Conservation (phyloP, 352 stramenopile genomes). For the Phytophthora ohioensis region DNA sequence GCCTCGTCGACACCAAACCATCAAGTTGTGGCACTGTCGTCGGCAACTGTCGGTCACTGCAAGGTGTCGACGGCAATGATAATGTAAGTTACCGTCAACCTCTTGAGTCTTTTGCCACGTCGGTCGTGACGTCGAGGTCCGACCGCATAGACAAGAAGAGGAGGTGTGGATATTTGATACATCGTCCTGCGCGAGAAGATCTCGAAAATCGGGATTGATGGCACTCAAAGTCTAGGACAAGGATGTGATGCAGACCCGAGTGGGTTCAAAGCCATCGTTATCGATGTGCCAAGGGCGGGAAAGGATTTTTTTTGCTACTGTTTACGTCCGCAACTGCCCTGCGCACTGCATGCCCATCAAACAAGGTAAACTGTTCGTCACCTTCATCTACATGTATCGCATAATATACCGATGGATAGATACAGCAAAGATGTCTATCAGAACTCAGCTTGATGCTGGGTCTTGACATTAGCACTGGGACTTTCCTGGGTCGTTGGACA, state of each 20-base stretch:
- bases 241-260: constrained; percentile 18
- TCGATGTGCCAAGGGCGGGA: constrained; percentile 13
- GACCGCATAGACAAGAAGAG: not conserved
- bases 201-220: not conserved
- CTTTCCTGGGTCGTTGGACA: constrained; percentile 14
- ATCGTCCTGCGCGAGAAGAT: constrained; percentile 30
- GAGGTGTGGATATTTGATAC: constrained; percentile 10
- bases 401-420: not conserved
- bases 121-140: constrained; percentile 4
- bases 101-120: constrained; percentile 8
- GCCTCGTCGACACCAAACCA: constrained; percentile 6
- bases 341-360: not conserved
- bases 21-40: constrained; percentile 5
- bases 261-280: constrained; percentile 12
- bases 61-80: constrained; percentile 2
- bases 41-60: constrained; percentile 7
- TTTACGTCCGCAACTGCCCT: constrained; percentile 20
- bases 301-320: constrained; percentile 24
- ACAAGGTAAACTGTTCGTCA: constrained; percentile 14
- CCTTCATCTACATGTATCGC: constrained; percentile 1
- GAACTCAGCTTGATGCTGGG: too few relatives aligned
- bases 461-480: too few relatives aligned
- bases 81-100: not conserved
- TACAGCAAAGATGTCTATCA: not conserved
- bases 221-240: constrained; percentile 3